These are phyloP conservation scores for Excoecaria agallocha DNA, from an alignment of 345 rosid species.

Conservation along the genomic window DNA sequence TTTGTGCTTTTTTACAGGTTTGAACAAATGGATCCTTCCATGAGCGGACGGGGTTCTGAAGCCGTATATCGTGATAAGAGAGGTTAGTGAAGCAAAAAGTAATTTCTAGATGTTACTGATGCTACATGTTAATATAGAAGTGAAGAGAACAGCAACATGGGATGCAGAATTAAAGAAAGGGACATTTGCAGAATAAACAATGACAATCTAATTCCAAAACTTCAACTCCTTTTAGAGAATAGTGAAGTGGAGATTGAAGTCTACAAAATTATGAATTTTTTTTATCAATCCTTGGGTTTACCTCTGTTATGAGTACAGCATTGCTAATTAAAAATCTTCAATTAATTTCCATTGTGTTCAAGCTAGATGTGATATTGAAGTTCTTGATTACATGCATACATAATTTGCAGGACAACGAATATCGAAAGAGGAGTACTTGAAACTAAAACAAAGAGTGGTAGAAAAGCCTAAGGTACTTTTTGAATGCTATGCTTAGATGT, in stretches of 20 bases:
- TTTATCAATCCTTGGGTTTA: not conserved
- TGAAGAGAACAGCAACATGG: not conserved
- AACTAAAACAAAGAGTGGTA: constrained; percentile 48
- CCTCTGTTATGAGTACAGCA: not conserved
- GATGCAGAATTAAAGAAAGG: not conserved
- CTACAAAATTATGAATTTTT: no score
- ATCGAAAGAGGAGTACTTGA: constrained; percentile 65
- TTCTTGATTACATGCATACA: not conserved
- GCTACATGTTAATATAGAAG: not conserved
- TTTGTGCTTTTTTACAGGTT: constrained; percentile 41
- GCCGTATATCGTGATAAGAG: constrained; percentile 83
- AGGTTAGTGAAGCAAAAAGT: constrained; percentile 39
- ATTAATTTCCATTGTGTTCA: constrained; percentile 4
- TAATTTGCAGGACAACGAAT: constrained; percentile 56
- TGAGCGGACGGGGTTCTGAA: constrained; percentile 75
- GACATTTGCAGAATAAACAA: not conserved
- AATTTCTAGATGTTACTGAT: not conserved
- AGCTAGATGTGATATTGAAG: not conserved
- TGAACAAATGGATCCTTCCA: constrained; percentile 66
- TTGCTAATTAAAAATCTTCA: not conserved
- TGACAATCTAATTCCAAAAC: not conserved
- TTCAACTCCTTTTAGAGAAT: not conserved
- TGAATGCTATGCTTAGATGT: not conserved
- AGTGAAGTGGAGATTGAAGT: not conserved
- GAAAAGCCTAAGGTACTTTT: constrained; percentile 72